These are phyloP conservation scores for Penicillium lagena DNA, from an alignment of 495 filamentous ascomycete genomes.

Conservation along the genomic window DNA sequence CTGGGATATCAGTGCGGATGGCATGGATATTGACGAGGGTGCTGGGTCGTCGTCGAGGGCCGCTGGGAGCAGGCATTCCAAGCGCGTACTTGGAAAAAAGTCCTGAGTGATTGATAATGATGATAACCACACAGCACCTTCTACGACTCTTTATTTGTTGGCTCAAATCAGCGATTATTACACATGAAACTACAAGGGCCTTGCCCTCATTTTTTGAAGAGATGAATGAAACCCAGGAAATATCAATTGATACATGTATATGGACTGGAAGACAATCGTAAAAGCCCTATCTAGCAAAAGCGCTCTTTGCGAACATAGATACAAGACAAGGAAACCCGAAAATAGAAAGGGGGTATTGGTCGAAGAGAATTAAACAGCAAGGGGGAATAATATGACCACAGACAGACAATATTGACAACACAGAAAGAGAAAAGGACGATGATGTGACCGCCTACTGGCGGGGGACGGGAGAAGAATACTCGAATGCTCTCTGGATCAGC, in stretches of 20 bases:
- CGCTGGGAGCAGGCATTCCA: conserved; percentile 23
- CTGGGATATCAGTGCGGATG: conserved; percentile 46
- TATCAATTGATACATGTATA: not conserved
- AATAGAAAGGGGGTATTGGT: conserved; percentile 31
- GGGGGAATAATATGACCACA: not conserved
- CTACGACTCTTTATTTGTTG: too few relatives aligned
- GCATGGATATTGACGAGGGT: conserved; percentile 43
- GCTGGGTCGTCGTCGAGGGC: conserved; percentile 19
- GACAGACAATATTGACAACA: not conserved
- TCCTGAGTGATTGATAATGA: conserved; percentile 7
- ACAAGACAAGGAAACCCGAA: conserved; percentile 19
- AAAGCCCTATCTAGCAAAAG: conserved; percentile 10
- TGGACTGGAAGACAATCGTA: conserved; percentile 12
- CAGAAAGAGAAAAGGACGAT: not conserved
- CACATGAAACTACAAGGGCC: too few relatives aligned
- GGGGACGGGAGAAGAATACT: conserved; percentile 1
- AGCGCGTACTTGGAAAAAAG: conserved; percentile 37
- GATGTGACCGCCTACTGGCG: conserved; percentile 5
- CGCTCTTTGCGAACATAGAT: conserved; percentile 27
- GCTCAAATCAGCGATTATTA: too few relatives aligned
- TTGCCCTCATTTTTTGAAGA: too few relatives aligned
- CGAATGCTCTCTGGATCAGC: not conserved
- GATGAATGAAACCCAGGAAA: too few relatives aligned
- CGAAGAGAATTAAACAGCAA: conserved; percentile 16
- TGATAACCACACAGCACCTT: too few relatives aligned